Evolutionary conservation across 1,284 basidiomycete genomes (phyloP).

Genomic region (Boletus calvinii): DNA sequence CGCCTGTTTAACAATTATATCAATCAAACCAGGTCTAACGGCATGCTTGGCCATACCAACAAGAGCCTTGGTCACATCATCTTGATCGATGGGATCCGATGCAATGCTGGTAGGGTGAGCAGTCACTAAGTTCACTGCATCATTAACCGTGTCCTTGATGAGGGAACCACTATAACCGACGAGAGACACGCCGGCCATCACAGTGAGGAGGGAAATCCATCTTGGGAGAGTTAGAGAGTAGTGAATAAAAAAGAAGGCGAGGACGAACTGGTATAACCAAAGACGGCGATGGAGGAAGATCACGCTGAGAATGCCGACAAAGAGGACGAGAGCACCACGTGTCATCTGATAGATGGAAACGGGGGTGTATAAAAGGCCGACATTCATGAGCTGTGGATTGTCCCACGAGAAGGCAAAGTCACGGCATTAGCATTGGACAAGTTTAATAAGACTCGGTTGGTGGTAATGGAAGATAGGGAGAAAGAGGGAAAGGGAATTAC

Average conservation of each 20-base stretch:
- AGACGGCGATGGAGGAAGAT: constrained; percentile 84
- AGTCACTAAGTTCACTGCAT: constrained; percentile 33
- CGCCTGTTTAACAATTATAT: constrained; percentile 46
- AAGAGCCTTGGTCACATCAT: constrained; percentile 63
- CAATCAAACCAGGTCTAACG: constrained; percentile 2
- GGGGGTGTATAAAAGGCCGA: constrained; percentile 92
- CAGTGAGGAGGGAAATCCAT: constrained; percentile 90
- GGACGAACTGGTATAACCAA: constrained; percentile 73
- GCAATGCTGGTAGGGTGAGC: constrained; percentile 19
- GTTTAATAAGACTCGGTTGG: constrained; percentile 6
- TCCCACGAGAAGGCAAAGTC: constrained; percentile 13
- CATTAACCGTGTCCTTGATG: constrained; percentile 69
- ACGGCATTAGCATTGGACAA: constrained; percentile 24
- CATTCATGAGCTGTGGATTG: constrained; percentile 79
- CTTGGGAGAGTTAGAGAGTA: constrained; percentile 38
- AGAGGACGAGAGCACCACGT: constrained; percentile 93
- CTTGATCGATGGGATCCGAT: constrained; percentile 49
- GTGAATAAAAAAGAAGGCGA: constrained; percentile 3
- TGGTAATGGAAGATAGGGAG: constrained; percentile 10
- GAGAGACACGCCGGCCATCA: constrained; percentile 87
- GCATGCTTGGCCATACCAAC: constrained; percentile 48
- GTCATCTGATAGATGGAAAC: constrained; percentile 99
- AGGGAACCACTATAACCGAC: constrained; percentile 92
- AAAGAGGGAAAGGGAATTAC: constrained; percentile 29
- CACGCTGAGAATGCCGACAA: constrained; percentile 92